These are phyloP conservation scores for Exophiala aquamarina DNA, from an alignment of 2,329 filamentous ascomycete genomes.

Conservation along the genomic window DNA sequence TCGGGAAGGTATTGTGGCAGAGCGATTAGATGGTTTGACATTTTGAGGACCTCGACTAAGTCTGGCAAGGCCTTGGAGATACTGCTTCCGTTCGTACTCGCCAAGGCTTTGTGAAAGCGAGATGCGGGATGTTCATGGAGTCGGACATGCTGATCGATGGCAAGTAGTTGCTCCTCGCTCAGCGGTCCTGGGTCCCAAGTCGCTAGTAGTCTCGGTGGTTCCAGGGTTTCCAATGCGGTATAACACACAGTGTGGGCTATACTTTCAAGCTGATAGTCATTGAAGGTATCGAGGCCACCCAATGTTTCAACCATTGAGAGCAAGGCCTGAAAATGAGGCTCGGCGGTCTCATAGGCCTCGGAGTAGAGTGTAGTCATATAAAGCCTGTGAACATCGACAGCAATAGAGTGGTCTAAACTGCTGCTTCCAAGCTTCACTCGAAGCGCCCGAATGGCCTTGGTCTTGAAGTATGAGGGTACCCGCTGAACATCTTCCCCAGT, in stretches of 20 bases:
- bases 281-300: conserved; percentile 21
- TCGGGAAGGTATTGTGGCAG: conserved; percentile 10
- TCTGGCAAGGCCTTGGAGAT: conserved; percentile 11
- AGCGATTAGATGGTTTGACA: conserved; percentile 11
- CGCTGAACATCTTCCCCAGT: conserved; percentile 13
- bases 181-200: conserved; percentile 19
- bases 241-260: conserved; percentile 16
- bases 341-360: conserved; percentile 15
- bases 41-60: conserved; percentile 15
- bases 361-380: conserved; percentile 9
- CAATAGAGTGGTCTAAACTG: conserved; percentile 18
- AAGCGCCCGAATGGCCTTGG: conserved; percentile 22
- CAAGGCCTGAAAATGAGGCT: conserved; percentile 25
- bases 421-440: conserved; percentile 15
- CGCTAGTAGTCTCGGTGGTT: conserved; percentile 12
- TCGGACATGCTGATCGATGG: conserved; percentile 6
- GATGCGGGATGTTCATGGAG: conserved; percentile 3
- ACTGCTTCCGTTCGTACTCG: neutral
- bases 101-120: conserved; percentile 8
- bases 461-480: conserved; percentile 21
- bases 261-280: conserved; percentile 22
- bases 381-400: conserved; percentile 23
- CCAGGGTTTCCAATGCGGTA: conserved; percentile 11
- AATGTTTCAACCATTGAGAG: conserved; percentile 21
- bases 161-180: conserved; percentile 6